Conservation (phyloP, 768 basidiomycete species). For the Auricularia sp. region DNA sequence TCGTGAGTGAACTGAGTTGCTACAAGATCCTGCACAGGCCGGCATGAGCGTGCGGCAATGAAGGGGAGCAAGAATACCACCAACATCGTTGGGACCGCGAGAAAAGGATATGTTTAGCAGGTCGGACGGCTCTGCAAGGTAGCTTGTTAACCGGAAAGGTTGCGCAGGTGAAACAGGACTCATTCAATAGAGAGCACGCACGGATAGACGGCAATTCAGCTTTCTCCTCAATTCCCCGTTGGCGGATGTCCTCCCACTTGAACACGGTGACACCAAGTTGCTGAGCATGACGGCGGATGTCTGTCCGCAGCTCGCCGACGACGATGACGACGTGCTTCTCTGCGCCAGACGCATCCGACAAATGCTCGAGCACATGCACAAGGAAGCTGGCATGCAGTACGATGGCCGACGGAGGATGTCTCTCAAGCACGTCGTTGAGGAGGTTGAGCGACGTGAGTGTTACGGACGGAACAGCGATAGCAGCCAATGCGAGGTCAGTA, state of each 20-base stretch:
- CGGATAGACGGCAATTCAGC: conserved; percentile 31
- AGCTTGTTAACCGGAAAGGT: conserved; percentile 3
- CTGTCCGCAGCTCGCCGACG: conserved; percentile 50
- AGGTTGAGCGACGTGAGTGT: conserved; percentile 52
- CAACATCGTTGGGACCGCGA: conserved; percentile 25
- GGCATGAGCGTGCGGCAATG: background rate
- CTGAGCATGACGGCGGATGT: conserved; percentile 30
- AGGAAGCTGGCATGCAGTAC: conserved; percentile 61
- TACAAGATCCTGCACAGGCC: conserved; percentile 35
- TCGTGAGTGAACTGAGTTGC: conserved; percentile 68
- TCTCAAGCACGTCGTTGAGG: conserved; percentile 54
- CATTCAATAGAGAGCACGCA: conserved; percentile 8
- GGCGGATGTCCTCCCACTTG: conserved; percentile 62
- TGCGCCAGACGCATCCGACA: conserved; percentile 48
- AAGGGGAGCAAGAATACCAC: background rate
- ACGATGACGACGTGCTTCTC: conserved; percentile 55
- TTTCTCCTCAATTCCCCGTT: conserved; percentile 46
- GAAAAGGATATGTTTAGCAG: conserved; percentile 64
- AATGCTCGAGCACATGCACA: conserved; percentile 57
- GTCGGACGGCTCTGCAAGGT: conserved; percentile 41
- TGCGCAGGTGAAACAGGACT: conserved; percentile 3
- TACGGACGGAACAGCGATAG: conserved; percentile 56
- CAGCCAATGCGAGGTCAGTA: conserved; percentile 67
- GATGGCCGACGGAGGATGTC: conserved; percentile 61
- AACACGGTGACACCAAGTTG: conserved; percentile 30